Conservation (phyloP, 768 basidiomycete species). For the Gautieria morchelliformis region DNA sequence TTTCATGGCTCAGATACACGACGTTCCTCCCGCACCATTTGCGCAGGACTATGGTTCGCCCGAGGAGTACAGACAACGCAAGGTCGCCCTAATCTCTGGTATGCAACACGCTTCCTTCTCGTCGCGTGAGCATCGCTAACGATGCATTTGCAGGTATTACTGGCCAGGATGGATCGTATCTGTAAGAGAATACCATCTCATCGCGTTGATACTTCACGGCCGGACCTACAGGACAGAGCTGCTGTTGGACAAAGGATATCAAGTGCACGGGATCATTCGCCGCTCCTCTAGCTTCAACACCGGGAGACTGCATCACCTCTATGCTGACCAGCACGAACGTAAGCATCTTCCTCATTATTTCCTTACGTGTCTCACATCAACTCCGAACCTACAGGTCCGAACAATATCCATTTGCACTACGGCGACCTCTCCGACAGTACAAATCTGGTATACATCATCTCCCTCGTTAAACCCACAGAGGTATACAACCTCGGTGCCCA, state of each 20-base stretch:
- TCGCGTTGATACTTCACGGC: background rate
- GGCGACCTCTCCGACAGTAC: conserved; percentile 94
- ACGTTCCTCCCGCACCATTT: conserved; percentile 15
- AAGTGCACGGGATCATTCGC: conserved; percentile 93
- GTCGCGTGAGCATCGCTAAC: conserved; percentile 2
- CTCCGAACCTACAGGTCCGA: conserved; percentile 38
- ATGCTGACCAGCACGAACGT: conserved; percentile 90
- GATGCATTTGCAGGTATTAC: conserved; percentile 61
- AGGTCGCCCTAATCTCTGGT: conserved; percentile 92
- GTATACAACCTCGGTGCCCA: conserved; percentile 98
- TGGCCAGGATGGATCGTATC: conserved; percentile 92
- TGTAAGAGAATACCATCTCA: conserved; percentile 41
- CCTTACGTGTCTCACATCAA: background rate
- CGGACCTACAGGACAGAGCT: conserved; percentile 57
- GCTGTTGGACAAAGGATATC: conserved; percentile 77
- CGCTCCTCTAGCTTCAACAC: conserved; percentile 99
- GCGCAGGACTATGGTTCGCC: conserved; percentile 49
- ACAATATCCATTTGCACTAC: conserved; percentile 78
- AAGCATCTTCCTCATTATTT: conserved; percentile 20
- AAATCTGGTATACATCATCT: conserved; percentile 93
- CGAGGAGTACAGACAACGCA: conserved; percentile 80
- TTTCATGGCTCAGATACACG: conserved; percentile 2
- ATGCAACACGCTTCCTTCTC: conserved; percentile 12
- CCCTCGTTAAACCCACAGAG: conserved; percentile 89
- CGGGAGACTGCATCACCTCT: conserved; percentile 86